Base-by-base conservation (phyloP, 805 yeast species). In the Tetrapisispora arboricola region DNA sequence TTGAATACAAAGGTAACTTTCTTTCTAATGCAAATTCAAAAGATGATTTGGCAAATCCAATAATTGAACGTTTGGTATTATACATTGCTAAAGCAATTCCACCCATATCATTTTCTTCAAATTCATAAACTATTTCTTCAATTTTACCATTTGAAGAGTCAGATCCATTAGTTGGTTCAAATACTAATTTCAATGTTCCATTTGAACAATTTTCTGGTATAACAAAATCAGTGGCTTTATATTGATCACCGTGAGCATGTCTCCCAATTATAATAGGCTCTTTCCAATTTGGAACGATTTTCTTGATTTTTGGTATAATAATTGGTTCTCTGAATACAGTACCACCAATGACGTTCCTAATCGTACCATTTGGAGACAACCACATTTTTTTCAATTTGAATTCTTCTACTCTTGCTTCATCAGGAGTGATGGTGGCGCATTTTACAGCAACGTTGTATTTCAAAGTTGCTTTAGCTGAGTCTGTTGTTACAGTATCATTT, bases 401-500 rank as follows among this genome's bases (percentile, higher is more conserved):
- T 65, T 90, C 97, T 64, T 84, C 70, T 40, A 90, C 96, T 57
- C 97, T 78, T 36, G 85, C 92, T 69, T 90, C 97, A 60, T 85
- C 95, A 7, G 97, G 96, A n/a, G 97, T 90, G 63, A 90, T 90
- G 39, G 97, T 90, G 43, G 97, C 97, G 70, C 97, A 90, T 69
- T 90, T 90, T 53, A 90, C 85, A 24, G 95, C 97, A 43, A 90
- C 97, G 41, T 85, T 84, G 63, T 85, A 81, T 64, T 87, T 75
- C 63, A 78, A 68, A 52, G 86, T 88, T 40, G 97, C 97, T 38
- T 80, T 68, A 19, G 96, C 96, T 10, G 95, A 84, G 41, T 90
- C 96, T 27, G 73, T 60, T 16, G 97, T 90, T 50, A 90, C 90
- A 66, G 84, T 63, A 63, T 90, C 97, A 54, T 85, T 72, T 15